phyloP scores from a whole-genome alignment of 345 rosid genomes.

The Eucalyptus albens region DNA sequence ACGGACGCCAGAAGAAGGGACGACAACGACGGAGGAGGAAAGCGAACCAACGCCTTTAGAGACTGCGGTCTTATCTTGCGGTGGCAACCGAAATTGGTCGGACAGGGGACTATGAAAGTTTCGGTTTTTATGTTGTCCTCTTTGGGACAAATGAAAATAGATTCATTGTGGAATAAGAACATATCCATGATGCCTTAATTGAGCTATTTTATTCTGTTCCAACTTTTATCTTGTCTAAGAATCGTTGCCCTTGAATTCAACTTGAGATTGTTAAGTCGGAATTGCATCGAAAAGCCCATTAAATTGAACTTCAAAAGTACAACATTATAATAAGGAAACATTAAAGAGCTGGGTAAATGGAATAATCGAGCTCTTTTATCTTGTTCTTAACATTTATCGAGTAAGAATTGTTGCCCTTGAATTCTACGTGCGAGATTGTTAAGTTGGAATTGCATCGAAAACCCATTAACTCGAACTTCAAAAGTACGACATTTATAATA shows the following conservation, averaged over 20 bases:
- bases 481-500: not conserved
- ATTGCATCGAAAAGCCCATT: not conserved
- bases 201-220: not conserved
- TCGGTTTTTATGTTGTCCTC: not conserved
- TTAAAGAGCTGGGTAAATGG: not conserved
- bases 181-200: not conserved
- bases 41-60: not conserved
- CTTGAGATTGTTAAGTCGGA: not conserved
- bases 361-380: not conserved
- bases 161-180: not conserved
- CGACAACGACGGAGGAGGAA: not conserved
- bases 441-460: not conserved
- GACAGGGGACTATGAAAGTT: not conserved
- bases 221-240: accelerated
- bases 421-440: not conserved
- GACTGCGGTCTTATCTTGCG: not conserved
- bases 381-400: accelerated
- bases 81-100: not conserved
- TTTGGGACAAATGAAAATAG: not conserved
- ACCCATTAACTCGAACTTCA: not conserved
- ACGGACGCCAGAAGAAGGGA: not conserved
- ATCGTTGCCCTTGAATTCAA: not conserved
- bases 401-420: not conserved
- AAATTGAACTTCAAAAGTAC: not conserved
- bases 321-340: not conserved